Evolutionary conservation across 495 filamentous ascomycete species (phyloP), one percentile per base, ranked within the genome.

Genomic region (Rostrohypoxylon terebratum): DNA sequence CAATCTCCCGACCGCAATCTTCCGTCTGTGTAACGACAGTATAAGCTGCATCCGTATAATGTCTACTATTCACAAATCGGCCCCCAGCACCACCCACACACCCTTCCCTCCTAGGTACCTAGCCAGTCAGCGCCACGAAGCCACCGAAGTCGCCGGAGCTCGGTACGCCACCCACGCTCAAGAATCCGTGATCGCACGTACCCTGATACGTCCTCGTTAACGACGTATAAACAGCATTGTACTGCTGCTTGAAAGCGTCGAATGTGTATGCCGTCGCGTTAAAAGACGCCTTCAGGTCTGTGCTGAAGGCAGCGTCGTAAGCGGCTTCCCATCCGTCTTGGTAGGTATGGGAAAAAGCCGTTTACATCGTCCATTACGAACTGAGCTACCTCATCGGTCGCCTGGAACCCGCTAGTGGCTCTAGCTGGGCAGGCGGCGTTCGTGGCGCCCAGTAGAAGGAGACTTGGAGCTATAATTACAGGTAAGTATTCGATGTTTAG

Each of bases 271-370:
- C 13, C 4, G 50, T 54, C 25, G 50, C 50, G 28, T 54, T 54
- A 13, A 54, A 54, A 6, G 50, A 54, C 28, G 50, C 50, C 50
- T 54, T 31, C 9, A 54, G 28, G 23, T 54, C 28, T 16, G 20
- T 14, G 50, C 50, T 58, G 54, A 58, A 58, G 11, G 57, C 38
- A n/a, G 44, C 20, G 33, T 63, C 59, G 31, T 50, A 63, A 14
- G 59, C 45, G 10, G n/a, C 18, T 25, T 63, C 60, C 45, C 47
- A 54, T 4, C 60, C 31, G 4, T 63, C 47, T 13, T 23, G 45
- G 20, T 33, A 54, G 0, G 20, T 33, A 54, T 0, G 47, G 50
- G 36, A 64, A 64, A 21, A 64, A 64, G 13, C 7, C 47, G 33
- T 38, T 38, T 1, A 53, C 60, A 10, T 45, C 47, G 20, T 53